Percentiles rank a stretch among this genome's conserved stretches.
Evolutionary conservation across 2,329 filamentous ascomycete genomes (phyloP).

Genomic region (Zelopaecilomyces penicillatus): DNA sequence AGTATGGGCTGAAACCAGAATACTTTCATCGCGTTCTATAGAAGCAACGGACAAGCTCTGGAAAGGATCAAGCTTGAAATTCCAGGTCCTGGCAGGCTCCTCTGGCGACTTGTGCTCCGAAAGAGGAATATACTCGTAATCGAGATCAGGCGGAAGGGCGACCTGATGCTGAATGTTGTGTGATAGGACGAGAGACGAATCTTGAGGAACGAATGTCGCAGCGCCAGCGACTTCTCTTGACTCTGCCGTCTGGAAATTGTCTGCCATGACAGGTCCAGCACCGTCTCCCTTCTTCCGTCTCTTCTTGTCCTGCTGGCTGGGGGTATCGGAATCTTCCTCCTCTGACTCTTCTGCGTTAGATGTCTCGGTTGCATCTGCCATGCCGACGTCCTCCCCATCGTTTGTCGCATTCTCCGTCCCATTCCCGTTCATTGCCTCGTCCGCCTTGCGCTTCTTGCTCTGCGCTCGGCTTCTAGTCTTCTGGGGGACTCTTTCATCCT

Average conservation of each 20-base stretch:
- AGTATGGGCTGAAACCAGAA: conserved; percentile 93
- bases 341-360: conserved; percentile 28
- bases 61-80: conserved; percentile 93
- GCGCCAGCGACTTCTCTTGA: conserved; percentile 82
- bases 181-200: conserved; percentile 71
- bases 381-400: conserved; percentile 22
- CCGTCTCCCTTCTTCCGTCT: conserved; percentile 56
- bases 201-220: conserved; percentile 56
- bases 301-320: conserved; percentile 52
- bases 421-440: conserved; percentile 60
- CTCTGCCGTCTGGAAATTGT: conserved; percentile 90
- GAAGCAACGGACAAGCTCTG: conserved; percentile 91
- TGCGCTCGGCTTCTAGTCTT: conserved; percentile 48
- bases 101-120: conserved; percentile 87
- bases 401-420: conserved; percentile 6
- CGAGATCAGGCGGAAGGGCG: conserved; percentile 82
- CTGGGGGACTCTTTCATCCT: conserved; percentile 36
- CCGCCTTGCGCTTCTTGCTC: conserved; percentile 80
- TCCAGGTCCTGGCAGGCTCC: conserved; percentile 73
- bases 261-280: conserved; percentile 71
- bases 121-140: conserved; percentile 92
- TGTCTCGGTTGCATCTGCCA: conserved; percentile 34
- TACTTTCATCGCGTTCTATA: conserved; percentile 92
- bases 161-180: conserved; percentile 99
- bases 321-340: conserved; percentile 33